phyloP scores from a whole-genome alignment of 2,329 filamentous ascomycete genomes.

The Phaeosphaeriaceae sp. region DNA sequence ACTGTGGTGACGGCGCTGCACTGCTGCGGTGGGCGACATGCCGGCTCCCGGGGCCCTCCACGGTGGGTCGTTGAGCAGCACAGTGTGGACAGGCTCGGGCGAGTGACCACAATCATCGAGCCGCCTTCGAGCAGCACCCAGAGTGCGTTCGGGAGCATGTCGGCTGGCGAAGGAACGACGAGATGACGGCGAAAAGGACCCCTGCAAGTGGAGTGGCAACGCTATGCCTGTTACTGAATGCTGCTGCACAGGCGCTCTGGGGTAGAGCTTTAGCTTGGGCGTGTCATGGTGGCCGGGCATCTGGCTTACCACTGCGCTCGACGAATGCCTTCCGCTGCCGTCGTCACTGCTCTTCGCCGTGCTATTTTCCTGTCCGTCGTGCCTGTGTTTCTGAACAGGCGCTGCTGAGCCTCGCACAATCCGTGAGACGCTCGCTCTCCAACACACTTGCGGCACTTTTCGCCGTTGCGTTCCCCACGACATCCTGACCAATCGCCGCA shows the following conservation, averaged over 20 bases:
- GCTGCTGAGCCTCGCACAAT: background rate
- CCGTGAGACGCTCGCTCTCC: background rate
- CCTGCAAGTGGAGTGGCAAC: slow-evolving; percentile 14
- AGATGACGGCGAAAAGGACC: slow-evolving; percentile 18
- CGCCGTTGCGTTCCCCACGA: slow-evolving; percentile 17
- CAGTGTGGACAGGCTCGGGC: background rate
- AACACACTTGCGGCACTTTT: background rate
- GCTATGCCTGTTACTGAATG: slow-evolving; percentile 10
- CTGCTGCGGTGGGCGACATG: slow-evolving; percentile 1
- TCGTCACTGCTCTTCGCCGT: slow-evolving; percentile 15
- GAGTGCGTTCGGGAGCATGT: slow-evolving; percentile 9
- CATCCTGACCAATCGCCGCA: slow-evolving; percentile 33
- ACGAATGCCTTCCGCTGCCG: slow-evolving; percentile 7
- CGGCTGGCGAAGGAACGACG: background rate
- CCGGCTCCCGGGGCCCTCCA: slow-evolving; percentile 18
- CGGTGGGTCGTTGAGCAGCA: slow-evolving; percentile 11
- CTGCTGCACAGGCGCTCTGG: slow-evolving; percentile 25
- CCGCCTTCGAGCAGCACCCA: slow-evolving; percentile 11
- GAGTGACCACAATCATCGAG: slow-evolving; percentile 15
- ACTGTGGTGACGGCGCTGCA: background rate
- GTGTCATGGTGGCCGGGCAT: slow-evolving; percentile 38
- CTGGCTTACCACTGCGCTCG: slow-evolving; percentile 34
- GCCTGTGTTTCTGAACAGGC: background rate
- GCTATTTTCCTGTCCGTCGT: background rate
- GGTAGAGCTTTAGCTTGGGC: slow-evolving; percentile 27